phyloP scores from a whole-genome alignment of 768 basidiomycete genomes.

The Termitomyces sp. region DNA sequence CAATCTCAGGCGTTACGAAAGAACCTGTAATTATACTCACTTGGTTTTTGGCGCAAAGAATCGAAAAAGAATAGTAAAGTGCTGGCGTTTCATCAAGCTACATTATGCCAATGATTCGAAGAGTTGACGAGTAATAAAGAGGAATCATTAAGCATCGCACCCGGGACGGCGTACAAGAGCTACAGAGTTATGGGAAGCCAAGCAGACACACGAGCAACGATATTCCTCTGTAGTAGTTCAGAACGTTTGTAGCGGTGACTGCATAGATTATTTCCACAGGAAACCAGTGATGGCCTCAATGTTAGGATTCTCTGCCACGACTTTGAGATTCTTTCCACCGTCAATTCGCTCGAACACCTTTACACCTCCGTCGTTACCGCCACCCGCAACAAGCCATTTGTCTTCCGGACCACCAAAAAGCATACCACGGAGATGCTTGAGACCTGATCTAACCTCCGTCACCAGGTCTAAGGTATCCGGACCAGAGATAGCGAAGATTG shows the following conservation, averaged over 20 bases:
- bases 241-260: not conserved
- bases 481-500: conserved; percentile 59
- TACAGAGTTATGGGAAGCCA: no score
- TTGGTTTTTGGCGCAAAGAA: no score
- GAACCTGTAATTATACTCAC: no score
- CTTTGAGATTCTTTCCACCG: conserved; percentile 53
- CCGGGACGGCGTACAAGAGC: no score
- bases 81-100: no score
- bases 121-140: no score
- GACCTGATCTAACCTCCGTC: conserved; percentile 63
- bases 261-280: conserved; percentile 40
- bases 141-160: no score
- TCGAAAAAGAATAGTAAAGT: no score
- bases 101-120: no score
- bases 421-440: conserved; percentile 71
- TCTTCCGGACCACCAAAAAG: conserved; percentile 61
- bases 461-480: conserved; percentile 48
- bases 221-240: not conserved
- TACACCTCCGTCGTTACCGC: conserved; percentile 60
- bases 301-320: conserved; percentile 45
- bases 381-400: conserved; percentile 64
- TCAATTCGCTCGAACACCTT: conserved; percentile 69
- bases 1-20: no score
- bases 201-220: not conserved
- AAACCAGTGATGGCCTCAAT: conserved; percentile 54